These are phyloP conservation scores for Cryphonectria naterciae DNA, from an alignment of 2,329 filamentous ascomycete genomes.

Conservation along the genomic window DNA sequence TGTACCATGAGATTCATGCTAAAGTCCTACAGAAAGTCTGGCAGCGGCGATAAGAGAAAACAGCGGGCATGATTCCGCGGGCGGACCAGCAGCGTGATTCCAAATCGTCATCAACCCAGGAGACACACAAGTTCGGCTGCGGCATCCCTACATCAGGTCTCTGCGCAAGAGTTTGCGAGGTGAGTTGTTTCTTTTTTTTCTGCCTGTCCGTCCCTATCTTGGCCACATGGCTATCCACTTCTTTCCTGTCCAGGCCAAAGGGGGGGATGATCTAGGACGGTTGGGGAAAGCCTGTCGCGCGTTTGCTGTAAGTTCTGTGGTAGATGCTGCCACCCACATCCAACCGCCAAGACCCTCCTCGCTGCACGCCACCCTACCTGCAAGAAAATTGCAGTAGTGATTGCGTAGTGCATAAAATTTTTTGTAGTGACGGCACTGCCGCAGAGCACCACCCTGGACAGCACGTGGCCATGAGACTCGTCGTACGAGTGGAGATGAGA, in stretches of 20 bases:
- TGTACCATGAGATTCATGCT: background rate
- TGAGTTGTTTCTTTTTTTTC: constrained; percentile 10
- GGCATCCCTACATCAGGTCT: constrained; percentile 7
- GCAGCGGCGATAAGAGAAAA: constrained; percentile 1
- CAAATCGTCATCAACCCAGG: constrained; percentile 12
- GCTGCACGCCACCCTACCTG: constrained; percentile 16
- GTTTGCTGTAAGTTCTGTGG: background rate
- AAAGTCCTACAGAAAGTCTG: background rate
- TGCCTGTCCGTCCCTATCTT: background rate
- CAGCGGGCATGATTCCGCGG: background rate
- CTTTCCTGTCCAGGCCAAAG: background rate
- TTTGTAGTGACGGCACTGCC: constrained; percentile 17
- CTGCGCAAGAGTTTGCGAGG: constrained; percentile 29
- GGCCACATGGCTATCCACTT: constrained; percentile 3
- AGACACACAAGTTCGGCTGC: constrained; percentile 8
- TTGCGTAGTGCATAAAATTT: constrained; percentile 12
- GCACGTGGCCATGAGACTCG: constrained; percentile 22
- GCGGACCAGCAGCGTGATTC: constrained; percentile 21
- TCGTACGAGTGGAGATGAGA: constrained; percentile 10
- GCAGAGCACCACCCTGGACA: constrained; percentile 17
- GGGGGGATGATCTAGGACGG: constrained; percentile 6
- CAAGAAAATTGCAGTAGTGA: constrained; percentile 8
- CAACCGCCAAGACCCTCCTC: constrained; percentile 8
- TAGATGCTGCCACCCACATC: constrained; percentile 16
- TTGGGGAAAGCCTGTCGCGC: background rate